These are phyloP conservation scores for Kodamaea fungicola DNA, from an alignment of 1,139 yeast species.

Conservation along the genomic window DNA sequence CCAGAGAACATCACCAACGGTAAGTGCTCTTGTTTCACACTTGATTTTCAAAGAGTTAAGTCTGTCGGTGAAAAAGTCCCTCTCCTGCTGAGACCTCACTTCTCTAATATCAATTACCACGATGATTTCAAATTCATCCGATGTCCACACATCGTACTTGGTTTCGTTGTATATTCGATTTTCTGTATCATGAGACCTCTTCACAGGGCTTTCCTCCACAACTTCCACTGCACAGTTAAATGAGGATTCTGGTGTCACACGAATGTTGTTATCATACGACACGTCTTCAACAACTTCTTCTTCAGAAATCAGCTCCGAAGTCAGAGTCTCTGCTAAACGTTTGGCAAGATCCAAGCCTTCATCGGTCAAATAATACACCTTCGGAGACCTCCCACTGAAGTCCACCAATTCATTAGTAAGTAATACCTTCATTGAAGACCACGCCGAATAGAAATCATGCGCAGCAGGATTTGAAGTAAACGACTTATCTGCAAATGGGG, in stretches of 20 bases:
- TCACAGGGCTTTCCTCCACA: not conserved
- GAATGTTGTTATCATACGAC: slow-evolving; percentile 35
- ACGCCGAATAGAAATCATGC: slow-evolving; percentile 69
- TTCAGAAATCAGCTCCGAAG: slow-evolving; percentile 22
- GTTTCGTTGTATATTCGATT: slow-evolving; percentile 21
- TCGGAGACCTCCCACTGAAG: slow-evolving; percentile 54
- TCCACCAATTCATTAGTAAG: slow-evolving; percentile 60
- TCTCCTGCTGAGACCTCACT: slow-evolving; percentile 54
- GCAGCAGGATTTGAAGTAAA: slow-evolving; percentile 62
- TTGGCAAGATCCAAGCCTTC: slow-evolving; percentile 66
- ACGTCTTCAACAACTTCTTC: slow-evolving; percentile 12
- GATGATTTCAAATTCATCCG: slow-evolving; percentile 50
- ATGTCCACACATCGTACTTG: slow-evolving; percentile 37
- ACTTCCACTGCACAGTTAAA: slow-evolving; percentile 1
- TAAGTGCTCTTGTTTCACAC: slow-evolving; percentile 54
- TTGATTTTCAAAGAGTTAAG: slow-evolving; percentile 49
- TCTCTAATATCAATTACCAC: slow-evolving; percentile 83
- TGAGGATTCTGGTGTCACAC: slow-evolving; percentile 24
- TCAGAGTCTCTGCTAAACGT: slow-evolving; percentile 42
- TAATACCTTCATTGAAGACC: slow-evolving; percentile 70
- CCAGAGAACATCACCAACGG: slow-evolving; percentile 92
- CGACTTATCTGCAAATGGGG: slow-evolving; percentile 61
- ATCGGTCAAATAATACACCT: slow-evolving; percentile 64
- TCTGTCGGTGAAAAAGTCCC: slow-evolving; percentile 60
- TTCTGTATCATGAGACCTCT: slow-evolving; percentile 20